Percentiles rank a stretch among this genome's conserved stretches.
Evolutionary conservation across 176 grass and related monocot species (phyloP).

Genomic region (Aegilops umbellulata): DNA sequence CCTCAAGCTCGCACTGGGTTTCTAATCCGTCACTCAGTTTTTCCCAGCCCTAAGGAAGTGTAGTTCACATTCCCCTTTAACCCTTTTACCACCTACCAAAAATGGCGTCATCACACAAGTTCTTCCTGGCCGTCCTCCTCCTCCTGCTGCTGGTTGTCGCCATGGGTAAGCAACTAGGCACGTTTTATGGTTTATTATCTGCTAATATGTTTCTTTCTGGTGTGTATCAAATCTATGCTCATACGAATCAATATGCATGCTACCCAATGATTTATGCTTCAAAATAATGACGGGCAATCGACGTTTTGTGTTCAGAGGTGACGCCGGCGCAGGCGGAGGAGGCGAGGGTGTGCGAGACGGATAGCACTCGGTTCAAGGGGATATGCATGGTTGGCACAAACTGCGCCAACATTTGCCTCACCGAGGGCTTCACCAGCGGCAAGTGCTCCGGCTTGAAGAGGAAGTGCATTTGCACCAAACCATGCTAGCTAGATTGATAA

Average conservation of each 20-base stretch:
- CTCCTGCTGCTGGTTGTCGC: neutral
- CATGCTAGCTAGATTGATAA: neutral
- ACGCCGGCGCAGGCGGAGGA: neutral
- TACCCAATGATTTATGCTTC: neutral
- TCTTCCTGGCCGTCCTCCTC: neutral
- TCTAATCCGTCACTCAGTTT: neutral
- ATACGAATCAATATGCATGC: neutral
- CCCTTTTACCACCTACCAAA: neutral
- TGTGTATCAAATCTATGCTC: neutral
- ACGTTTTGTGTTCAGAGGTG: neutral
- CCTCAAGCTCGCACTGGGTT: too few species aligned
- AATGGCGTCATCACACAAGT: slow-evolving; percentile 8
- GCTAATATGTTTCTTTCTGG: neutral
- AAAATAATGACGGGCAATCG: neutral
- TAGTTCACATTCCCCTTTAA: neutral
- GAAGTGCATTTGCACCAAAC: neutral
- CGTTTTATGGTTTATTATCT: neutral
- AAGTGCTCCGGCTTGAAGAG: neutral
- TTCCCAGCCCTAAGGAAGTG: neutral
- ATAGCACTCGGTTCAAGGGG: neutral
- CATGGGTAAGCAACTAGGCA: neutral
- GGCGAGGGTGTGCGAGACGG: neutral
- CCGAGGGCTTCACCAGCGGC: neutral
- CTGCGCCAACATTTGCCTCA: neutral
- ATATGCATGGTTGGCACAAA: neutral